Conservation (phyloP, 345 rosid species). For the Cardamine chenopodiifolia region DNA sequence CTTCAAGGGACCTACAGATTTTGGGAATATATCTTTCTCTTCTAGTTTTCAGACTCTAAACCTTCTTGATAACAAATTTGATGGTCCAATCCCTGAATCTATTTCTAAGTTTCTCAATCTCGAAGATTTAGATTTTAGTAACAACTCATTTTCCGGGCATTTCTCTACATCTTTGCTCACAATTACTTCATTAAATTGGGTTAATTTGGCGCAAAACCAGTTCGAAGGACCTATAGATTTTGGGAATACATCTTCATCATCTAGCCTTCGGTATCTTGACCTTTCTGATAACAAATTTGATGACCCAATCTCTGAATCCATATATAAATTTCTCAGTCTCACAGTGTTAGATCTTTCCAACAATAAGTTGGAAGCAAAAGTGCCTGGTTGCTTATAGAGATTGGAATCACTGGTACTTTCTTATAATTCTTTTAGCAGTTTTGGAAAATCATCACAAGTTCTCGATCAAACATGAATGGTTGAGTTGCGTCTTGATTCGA, state of each 20-base stretch:
- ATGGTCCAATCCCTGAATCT: too few relatives aligned
- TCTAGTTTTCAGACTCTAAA: neutral
- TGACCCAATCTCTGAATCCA: neutral
- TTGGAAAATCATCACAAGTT: neutral
- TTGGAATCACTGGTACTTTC: fast-evolving
- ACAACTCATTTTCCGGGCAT: neutral
- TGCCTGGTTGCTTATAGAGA: neutral
- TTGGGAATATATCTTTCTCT: neutral
- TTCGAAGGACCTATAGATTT: neutral
- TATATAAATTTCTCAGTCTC: neutral
- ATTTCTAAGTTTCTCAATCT: too few relatives aligned
- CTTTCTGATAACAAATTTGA: neutral
- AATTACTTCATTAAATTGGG: neutral
- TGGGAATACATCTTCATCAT: neutral
- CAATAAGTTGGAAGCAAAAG: conserved; percentile 31
- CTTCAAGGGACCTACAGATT: neutral
- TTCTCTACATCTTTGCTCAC: neutral
- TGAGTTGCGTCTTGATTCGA: neutral
- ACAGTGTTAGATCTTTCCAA: conserved; percentile 18
- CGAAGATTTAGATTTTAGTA: too few relatives aligned
- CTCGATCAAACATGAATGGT: fast-evolving
- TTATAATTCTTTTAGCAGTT: neutral
- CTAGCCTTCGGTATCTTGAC: neutral
- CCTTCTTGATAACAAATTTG: neutral
- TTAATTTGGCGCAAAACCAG: neutral